Base-by-base conservation (phyloP, 2,329 filamentous ascomycete species). In the Penicillium thymicola region DNA sequence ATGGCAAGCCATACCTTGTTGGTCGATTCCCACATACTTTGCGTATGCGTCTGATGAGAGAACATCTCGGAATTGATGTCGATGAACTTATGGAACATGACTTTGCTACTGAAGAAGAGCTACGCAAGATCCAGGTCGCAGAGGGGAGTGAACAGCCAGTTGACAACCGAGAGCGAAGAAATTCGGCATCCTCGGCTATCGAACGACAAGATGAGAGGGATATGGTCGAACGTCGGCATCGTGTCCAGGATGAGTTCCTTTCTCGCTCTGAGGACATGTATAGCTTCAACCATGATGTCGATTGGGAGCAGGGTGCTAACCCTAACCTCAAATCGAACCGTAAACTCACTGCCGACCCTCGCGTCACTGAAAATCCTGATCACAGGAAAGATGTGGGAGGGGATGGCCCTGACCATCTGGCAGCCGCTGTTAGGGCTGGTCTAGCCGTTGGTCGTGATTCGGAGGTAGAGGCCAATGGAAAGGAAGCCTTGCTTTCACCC, bases 41-140 rank as follows among this genome's bases (percentile, higher is more conserved):
- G 51, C 90, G 94, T 30, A 87, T 97, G 79, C 89, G 94, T 27
- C 80, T 97, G 47, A 97, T 97, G 94, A 85, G 93, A 60, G 94
- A 99, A 75, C 94, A 99, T 77, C 80, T 99, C 30, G 94, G 94
- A n/a, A 79, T 97, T 38, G 92, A 97, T 69, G 91, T 96, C 4
- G 94, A 99, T 72, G 89, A 90, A 67, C 87, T 97, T 58, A 85
- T 90, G 68, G 90, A 94, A 68, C 85, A 93, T 59, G 87, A 92
- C 63, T 82, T 88, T 49, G 82, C 85, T 63, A 84, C 84, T 28
- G 87, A 92, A 65, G 73, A 85, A 47, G 86, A 88, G 64, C 78
- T 81, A 14, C 80, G 77, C 32, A 79, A 81, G 5, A 85, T 88
- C 45, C 88, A 89, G 61, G 74, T 75, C 16, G 82, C 74, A 16